Evolutionary conservation across 1,284 basidiomycete genomes (phyloP).

Genomic region (Exobasidium cylindrosporum): DNA sequence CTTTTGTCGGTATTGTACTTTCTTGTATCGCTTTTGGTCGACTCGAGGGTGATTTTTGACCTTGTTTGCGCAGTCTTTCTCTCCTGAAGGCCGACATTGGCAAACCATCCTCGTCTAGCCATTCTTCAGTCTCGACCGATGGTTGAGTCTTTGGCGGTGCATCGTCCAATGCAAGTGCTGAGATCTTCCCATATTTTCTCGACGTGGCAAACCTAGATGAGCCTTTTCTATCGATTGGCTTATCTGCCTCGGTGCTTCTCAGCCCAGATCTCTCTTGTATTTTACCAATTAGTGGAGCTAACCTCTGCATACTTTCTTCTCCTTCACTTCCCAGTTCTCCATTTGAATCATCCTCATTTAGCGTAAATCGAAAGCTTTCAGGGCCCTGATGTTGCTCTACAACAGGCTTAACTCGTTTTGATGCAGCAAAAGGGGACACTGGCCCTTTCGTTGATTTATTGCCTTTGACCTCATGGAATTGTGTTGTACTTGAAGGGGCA

Average conservation of each 20-base stretch:
- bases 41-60: slow-evolving; percentile 13
- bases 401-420: background rate
- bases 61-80: slow-evolving; percentile 25
- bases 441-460: background rate
- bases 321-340: background rate
- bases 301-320: background rate
- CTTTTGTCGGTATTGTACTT: background rate
- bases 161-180: slow-evolving; percentile 58
- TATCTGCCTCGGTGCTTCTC: background rate
- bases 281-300: slow-evolving; percentile 4
- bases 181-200: background rate
- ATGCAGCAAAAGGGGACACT: background rate
- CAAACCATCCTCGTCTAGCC: slow-evolving; percentile 33
- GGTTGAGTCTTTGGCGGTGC: no score
- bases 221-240: background rate
- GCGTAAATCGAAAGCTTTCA: background rate
- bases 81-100: slow-evolving; percentile 50
- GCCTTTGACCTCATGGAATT: background rate
- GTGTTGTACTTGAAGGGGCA: background rate
- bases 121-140: slow-evolving; percentile 61
- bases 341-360: background rate
- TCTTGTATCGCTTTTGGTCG: slow-evolving; percentile 6
- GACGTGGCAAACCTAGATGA: background rate
- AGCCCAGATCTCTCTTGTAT: slow-evolving; percentile 2
- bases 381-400: background rate